Base-by-base conservation (phyloP, 148 eudicot genomes). In the Euryodendron excelsum region DNA sequence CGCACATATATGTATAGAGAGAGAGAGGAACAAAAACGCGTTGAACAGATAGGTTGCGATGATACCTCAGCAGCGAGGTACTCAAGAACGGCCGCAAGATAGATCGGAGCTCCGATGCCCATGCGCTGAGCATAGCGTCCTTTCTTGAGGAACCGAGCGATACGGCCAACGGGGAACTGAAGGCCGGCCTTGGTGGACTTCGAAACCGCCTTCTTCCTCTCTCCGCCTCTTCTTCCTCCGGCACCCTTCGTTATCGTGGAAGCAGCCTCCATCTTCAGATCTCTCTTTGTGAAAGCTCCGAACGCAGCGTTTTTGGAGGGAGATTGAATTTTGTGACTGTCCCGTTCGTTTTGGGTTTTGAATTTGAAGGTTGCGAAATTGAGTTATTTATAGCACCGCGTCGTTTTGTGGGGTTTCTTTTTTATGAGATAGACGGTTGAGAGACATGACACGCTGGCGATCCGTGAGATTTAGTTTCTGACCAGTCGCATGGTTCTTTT, bases 121-220 rank as follows among this genome's bases (percentile, higher is more conserved):
- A 75, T 81, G 11, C 89, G 87, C 55, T 84, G 47, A n/a, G 89
- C 87, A 30, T 86, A 86, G 0, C 87, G 87, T 12, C 85, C 87
- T 31, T 86, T 84, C 71, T 84, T 86, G 15, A 86, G 80, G 41
- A 25, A 84, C 1, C 87, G 81, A 15, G 77, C 85, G 56, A 86
- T 34, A 5, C 89, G 77, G 2, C 83, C 85, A 8, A 86, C 89
- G 3, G 89, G 89, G 17, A 86, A 86, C 64, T 86, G 89, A 2
- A 86, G 85, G 28, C 89, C 87, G 9, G 83, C 89, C 74, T 84
- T 84, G 30, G 61, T 65, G 2, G 87, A 84, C 61, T 79, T 69
- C 0, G 39, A 9, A 3, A 86, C 88, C 37, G 76, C 21, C 72
- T 86, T 86, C 79, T 85, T 84, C 4, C 84, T 41, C 0, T 78